Conservation (phyloP, 148 eudicot genomes). For the Rhododendron henanense region DNA sequence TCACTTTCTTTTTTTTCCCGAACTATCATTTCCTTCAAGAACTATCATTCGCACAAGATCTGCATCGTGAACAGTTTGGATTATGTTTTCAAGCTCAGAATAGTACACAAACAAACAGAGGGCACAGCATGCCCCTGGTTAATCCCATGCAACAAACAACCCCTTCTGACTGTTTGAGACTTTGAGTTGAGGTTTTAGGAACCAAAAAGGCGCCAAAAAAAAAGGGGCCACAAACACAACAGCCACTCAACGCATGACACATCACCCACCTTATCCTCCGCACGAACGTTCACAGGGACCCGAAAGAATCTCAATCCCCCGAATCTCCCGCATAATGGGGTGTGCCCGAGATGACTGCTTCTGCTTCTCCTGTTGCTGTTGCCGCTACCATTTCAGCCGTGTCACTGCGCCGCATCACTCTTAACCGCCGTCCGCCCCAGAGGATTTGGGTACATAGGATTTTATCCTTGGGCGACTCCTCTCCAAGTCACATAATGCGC, state of each 20-base stretch:
- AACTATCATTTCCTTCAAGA: too few relatives aligned
- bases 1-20: too few relatives aligned
- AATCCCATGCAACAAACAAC: too few relatives aligned
- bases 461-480: too few relatives aligned
- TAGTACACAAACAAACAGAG: too few relatives aligned
- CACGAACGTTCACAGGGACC: neutral
- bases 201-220: neutral
- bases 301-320: neutral
- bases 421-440: neutral
- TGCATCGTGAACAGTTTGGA: too few relatives aligned
- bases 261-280: conserved; percentile 9
- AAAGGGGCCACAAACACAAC: neutral
- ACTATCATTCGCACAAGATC: too few relatives aligned
- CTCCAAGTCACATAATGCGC: too few relatives aligned
- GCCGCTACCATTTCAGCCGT: neutral
- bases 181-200: neutral
- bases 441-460: too few relatives aligned
- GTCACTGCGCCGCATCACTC: too few relatives aligned
- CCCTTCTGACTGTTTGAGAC: neutral
- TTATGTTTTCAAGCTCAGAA: too few relatives aligned
- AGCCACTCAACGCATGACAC: neutral
- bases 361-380: neutral
- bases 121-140: too few relatives aligned
- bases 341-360: conserved; percentile 27
- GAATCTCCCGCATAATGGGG: conserved; percentile 19